These are phyloP conservation scores for Xylaria sp. DNA, from an alignment of 2,329 filamentous ascomycete genomes.

Conservation along the genomic window DNA sequence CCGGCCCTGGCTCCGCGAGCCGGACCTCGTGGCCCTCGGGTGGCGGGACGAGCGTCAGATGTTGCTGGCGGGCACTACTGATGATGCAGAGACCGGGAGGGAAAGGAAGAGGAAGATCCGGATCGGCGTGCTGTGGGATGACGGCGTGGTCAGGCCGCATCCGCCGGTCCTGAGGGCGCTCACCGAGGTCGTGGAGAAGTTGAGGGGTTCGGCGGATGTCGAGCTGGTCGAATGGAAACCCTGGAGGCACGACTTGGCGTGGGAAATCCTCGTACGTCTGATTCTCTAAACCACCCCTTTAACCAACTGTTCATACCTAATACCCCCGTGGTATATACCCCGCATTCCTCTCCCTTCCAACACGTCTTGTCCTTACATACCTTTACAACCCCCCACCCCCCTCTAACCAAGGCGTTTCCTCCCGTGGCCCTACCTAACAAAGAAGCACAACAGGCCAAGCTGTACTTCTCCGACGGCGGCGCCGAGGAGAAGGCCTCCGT, in stretches of 20 bases:
- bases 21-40: conserved; percentile 26
- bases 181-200: conserved; percentile 53
- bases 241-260: conserved; percentile 53
- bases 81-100: too few relatives aligned
- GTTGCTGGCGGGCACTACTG: conserved; percentile 10
- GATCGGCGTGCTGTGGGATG: conserved; percentile 63
- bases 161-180: conserved; percentile 62
- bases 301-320: neutral
- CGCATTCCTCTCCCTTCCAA: neutral
- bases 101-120: conserved; percentile 60
- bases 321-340: neutral
- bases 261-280: conserved; percentile 40
- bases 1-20: conserved; percentile 33
- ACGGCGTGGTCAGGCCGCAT: conserved; percentile 62
- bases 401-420: neutral
- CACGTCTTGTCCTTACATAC: neutral
- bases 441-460: conserved; percentile 34
- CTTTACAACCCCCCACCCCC: conserved; percentile 3
- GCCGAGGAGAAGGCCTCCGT: conserved; percentile 55
- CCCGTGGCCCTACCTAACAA: neutral
- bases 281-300: neutral
- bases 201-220: conserved; percentile 51
- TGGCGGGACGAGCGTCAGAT: conserved; percentile 25
- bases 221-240: conserved; percentile 61
- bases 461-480: conserved; percentile 65